Base-by-base conservation (phyloP, 495 filamentous ascomycete species). In the Talaromyces proteolyticus region DNA sequence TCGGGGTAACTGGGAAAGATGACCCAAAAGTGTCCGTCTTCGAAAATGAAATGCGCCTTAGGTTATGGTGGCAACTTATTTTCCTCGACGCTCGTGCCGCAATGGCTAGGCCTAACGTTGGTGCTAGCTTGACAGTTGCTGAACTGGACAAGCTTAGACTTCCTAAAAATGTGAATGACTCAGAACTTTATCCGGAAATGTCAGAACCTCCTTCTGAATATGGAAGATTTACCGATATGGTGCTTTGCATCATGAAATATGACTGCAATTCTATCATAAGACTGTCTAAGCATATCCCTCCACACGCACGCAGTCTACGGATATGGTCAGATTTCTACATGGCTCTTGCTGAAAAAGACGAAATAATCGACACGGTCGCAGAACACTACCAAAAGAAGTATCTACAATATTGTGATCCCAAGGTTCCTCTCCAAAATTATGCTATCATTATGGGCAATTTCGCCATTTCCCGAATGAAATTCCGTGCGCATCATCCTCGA, bases 41-140 rank as follows among this genome's bases (percentile, higher is more conserved):
- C 56, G 81, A 87, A 49, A 73, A 76, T n/a, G 84, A 88, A 63
- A 77, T 80, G 63, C 69, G 84, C 18, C 68, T 83, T 42, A 71
- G 84, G 10, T 57, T 87, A 11, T 88, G 84, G 84, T 86, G 83
- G 82, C 80, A 81, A 54, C 65, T 86, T 18, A 76, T 77, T 52
- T 67, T 78, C 36, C 75, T 86, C 26, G 84, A 88, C 59, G 70
- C 74, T 34, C 76, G 82, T 34, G 71, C 79, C 11, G 75, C 74
- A 20, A 80, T 84, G 61, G 76, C 58, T 72, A 78, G 81, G 21
- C 80, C 76, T 22, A 80, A 78, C 42, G 73, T 59, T 40, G 70
- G 81, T 52, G 75, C 70, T 61, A 22, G 19, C 20, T 6, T 23
- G 3, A 66, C 68, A 12, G 57, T 67, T 62, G 80, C 64, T 43